Evolutionary conservation across 331 rosid genomes (phyloP).

Genomic region (Cydonia oblonga): DNA sequence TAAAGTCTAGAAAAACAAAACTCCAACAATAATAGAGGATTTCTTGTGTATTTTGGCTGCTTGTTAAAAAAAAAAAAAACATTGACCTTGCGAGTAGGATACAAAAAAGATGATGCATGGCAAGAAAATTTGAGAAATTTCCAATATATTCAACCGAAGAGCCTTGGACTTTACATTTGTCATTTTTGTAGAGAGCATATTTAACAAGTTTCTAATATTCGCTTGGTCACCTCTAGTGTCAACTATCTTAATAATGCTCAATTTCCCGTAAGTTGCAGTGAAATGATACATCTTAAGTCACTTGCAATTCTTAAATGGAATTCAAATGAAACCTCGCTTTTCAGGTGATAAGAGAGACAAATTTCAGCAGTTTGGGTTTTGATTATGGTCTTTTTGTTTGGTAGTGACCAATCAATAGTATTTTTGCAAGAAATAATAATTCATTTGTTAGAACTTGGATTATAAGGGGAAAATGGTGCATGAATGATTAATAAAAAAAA

Average conservation of each 20-base stretch:
- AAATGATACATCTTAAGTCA: conserved; percentile 7
- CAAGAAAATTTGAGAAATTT: background rate
- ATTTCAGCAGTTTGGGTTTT: background rate
- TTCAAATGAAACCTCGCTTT: background rate
- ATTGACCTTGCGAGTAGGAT: conserved; percentile 4
- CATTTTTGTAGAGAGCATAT: background rate
- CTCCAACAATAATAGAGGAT: background rate
- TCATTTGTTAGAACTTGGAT: too few relatives aligned
- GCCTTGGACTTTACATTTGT: background rate
- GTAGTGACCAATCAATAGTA: background rate
- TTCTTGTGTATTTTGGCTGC: background rate
- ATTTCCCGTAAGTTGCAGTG: conserved; percentile 12
- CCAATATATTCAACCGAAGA: background rate
- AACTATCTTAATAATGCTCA: background rate
- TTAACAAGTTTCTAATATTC: background rate
- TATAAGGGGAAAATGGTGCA: too few relatives aligned
- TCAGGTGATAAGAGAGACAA: background rate
- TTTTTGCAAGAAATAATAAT: background rate
- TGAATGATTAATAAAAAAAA: too few relatives aligned
- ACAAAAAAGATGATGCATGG: background rate
- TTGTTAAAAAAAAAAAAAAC: background rate
- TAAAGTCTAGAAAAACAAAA: background rate
- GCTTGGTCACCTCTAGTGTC: background rate
- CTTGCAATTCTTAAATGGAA: conserved; percentile 25
- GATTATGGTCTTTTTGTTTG: background rate